Evolutionary conservation across 441 rosid species (phyloP).

Genomic region (Gossypium davidsonii): DNA sequence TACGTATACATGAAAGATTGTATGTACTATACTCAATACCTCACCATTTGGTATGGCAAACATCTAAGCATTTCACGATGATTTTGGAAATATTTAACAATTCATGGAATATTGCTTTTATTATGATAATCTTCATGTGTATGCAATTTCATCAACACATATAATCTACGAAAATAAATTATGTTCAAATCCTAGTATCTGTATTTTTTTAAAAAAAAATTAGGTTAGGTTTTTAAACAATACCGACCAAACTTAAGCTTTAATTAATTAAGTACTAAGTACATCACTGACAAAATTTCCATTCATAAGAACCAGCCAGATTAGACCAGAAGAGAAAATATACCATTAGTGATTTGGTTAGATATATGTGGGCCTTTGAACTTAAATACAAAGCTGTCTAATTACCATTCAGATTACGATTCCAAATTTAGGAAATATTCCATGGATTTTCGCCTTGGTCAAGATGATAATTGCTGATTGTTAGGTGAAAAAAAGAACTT

Average conservation of each 20-base stretch:
- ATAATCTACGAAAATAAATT: too few relatives aligned
- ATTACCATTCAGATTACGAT: slow-evolving; percentile 31
- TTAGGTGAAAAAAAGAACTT: neutral
- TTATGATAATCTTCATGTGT: neutral
- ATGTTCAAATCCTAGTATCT: too few relatives aligned
- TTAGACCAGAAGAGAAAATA: neutral
- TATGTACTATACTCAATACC: slow-evolving; percentile 11
- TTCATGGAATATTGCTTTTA: neutral
- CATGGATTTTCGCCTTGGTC: slow-evolving; percentile 13
- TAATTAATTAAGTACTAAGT: slow-evolving; percentile 24
- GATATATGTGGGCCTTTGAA: slow-evolving; percentile 39
- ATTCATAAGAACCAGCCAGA: slow-evolving; percentile 48
- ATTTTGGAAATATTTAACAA: neutral
- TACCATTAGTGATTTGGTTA: slow-evolving; percentile 28
- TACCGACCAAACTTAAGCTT: slow-evolving; percentile 21
- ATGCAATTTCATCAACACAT: neutral
- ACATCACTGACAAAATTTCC: slow-evolving; percentile 29
- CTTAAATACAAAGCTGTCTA: slow-evolving; percentile 24
- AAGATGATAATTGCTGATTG: slow-evolving; percentile 20
- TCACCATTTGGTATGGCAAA: slow-evolving; percentile 22
- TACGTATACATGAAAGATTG: slow-evolving; percentile 33
- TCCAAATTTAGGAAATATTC: slow-evolving; percentile 26
- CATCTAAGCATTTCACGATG: slow-evolving; percentile 21
- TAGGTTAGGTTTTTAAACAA: too few relatives aligned
- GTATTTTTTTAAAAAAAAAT: too few relatives aligned